Evolutionary conservation across 495 filamentous ascomycete genomes (phyloP), one percentile per base, ranked within the genome.

Genomic region (Tuber brumale): DNA sequence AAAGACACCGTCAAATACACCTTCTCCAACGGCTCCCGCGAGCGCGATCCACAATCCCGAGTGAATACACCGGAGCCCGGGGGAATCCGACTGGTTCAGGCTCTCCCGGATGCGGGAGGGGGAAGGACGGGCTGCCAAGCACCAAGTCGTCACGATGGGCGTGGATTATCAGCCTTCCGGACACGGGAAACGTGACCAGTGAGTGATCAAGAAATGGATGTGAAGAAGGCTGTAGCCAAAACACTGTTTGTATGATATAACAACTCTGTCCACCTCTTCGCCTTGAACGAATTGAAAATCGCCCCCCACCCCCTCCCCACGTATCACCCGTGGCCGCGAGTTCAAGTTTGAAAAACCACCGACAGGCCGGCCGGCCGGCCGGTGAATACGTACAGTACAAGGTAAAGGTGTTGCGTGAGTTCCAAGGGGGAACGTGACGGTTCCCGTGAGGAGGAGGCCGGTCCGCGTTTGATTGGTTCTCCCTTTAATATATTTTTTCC

Each of bases 251-350:
- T 14, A 7, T 74, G 69, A 73, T 12, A 31, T 19, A 0, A 74
- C 46, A 85, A 85, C 75, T 86, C 87, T 3, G 87, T 86, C 14
- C 82, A 86, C 12, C 85, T 86, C 78, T 85, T 87, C 66, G 86
- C 84, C 6, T 75, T 79, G 10, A 84, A 83, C 71, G 83, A 84
- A 43, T 80, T 85, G 37, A 87, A 88, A 75, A 79, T 84, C 16
- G 83, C 86, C 69, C 43, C 86, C 70, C 84, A 79, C 84, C 16
- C 83, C 86, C 69, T 42, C 86, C 70, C 84, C 83, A 43, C 83
- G 85, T 70, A 75, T 88, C 66, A 78, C 88, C 46, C 71, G 85
- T 44, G 85, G 86, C 72, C 88, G 86, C 61, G 87, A 89, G 37
- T 86, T 86, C 82, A 84, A 86, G 76, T 81, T 86, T 23, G 79